Percentiles rank a stretch among this genome's conserved stretches.
Evolutionary conservation across 495 filamentous ascomycete genomes (phyloP).

Genomic region (Daldinia childiae): DNA sequence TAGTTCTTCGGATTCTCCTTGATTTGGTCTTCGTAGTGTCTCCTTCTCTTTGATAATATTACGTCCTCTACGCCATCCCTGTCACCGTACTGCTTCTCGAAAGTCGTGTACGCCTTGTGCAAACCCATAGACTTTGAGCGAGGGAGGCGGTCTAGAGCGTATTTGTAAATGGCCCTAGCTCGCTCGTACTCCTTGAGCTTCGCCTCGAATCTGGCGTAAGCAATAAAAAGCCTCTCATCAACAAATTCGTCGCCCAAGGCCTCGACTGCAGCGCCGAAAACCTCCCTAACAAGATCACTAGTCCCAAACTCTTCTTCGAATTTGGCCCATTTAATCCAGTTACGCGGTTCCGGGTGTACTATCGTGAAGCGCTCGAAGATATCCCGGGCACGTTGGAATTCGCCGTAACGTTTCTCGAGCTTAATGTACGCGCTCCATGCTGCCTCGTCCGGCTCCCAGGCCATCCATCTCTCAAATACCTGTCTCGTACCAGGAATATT

Average conservation of each 20-base stretch:
- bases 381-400: constrained; percentile 82
- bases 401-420: constrained; percentile 91
- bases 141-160: constrained; percentile 89
- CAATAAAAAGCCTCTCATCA: constrained; percentile 93
- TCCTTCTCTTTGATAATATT: constrained; percentile 88
- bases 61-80: constrained; percentile 94
- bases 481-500: constrained; percentile 93
- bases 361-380: constrained; percentile 92
- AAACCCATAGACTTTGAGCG: constrained; percentile 84
- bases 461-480: constrained; percentile 98
- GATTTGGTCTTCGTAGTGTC: constrained; percentile 93
- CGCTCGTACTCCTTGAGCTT: constrained; percentile 96
- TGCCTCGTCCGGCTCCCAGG: constrained; percentile 95
- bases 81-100: constrained; percentile 98
- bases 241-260: constrained; percentile 94
- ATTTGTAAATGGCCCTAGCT: constrained; percentile 96
- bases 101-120: constrained; percentile 93
- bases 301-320: constrained; percentile 97
- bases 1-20: constrained; percentile 95
- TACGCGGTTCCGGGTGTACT: constrained; percentile 93
- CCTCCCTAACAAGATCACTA: constrained; percentile 88
- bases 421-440: constrained; percentile 98
- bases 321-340: constrained; percentile 98
- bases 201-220: constrained; percentile 90
- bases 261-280: constrained; percentile 89